Conservation (phyloP, 805 yeast species). For the Pichia cabralensis region DNA sequence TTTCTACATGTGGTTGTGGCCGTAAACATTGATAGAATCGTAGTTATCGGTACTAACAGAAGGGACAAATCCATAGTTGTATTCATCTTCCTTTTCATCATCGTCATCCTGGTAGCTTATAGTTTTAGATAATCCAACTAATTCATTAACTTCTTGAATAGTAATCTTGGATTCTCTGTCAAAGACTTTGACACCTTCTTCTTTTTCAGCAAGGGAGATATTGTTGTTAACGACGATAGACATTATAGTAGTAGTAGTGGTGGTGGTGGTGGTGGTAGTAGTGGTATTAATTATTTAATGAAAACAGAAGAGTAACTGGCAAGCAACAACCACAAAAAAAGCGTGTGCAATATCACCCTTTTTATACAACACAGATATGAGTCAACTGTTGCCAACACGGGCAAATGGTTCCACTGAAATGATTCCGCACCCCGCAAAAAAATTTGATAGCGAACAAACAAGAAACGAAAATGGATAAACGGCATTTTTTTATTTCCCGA, state of each 20-base stretch:
- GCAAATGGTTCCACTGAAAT: too few species aligned
- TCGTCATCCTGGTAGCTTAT: constrained; percentile 6
- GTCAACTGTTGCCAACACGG: too few species aligned
- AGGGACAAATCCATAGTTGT: constrained; percentile 4
- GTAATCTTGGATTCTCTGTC: constrained; percentile 7
- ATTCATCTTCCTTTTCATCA: neutral
- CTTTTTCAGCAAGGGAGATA: constrained; percentile 2
- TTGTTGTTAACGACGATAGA: constrained; percentile 8
- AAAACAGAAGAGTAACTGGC: too few species aligned
- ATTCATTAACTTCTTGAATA: constrained; percentile 2
- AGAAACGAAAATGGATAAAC: neutral
- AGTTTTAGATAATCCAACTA: constrained; percentile 2
- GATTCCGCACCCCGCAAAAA: too few species aligned
- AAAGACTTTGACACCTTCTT: constrained; percentile 1
- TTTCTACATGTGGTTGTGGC: constrained; percentile 7
- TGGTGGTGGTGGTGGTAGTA: too few species aligned
- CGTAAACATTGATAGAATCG: constrained; percentile 6
- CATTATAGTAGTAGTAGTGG: too few species aligned
- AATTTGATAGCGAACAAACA: too few species aligned
- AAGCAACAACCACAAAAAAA: neutral
- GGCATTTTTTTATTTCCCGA: too few species aligned
- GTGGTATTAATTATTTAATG: too few species aligned
- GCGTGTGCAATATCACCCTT: neutral
- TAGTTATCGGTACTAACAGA: constrained; percentile 5
- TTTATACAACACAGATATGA: neutral